Base-by-base conservation (phyloP, 2,329 filamentous ascomycete species). In the Byssothecium circinans region DNA sequence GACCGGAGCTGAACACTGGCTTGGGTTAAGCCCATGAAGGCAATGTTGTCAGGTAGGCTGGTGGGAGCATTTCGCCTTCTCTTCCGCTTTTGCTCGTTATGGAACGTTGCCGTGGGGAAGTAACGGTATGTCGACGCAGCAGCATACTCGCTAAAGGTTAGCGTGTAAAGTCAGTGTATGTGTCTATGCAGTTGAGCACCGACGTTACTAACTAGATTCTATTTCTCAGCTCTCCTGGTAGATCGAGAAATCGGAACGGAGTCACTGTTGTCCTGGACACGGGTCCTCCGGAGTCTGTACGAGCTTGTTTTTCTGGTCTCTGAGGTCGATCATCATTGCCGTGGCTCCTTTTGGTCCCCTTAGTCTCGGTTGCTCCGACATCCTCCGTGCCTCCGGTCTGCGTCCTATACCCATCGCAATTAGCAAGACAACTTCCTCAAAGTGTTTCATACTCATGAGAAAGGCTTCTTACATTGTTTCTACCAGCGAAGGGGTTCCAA, bases 161-260 rank as follows among this genome's bases (percentile, higher is more conserved):
- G 20, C 14, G 57, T 55, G 20, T 66, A 67, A 3, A 67, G 54
- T 1, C 41, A 57, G 22, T 67, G 65, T 8, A 56, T 56, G 1
- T 65, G 41, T 67, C 64, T 67, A 20, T 2, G 18, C 33, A 18
- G 11, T 8, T 36, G 8, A n/a, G n/a, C n/a, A n/a, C n/a, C n/a
- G n/a, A n/a, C n/a, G 33, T 36, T 19, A 36, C n/a, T 36, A 19
- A 17, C 14, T 38, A 11, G 5, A 11, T 18, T 14, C 8, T 7
- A 18, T 15, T 33, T 19, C 12, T 20, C 53, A 36, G 10, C 58
- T 61, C 64, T 39, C 48, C 54, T 30, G 64, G 59, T 12, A 67
- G 47, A 12, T 62, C 49, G 8, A 65, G 36, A 32, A 67, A 64
- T 2, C 50, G 46, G 7, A 58, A 60, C n/a, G 23, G 45, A 12